Evolutionary conservation across 2,329 filamentous ascomycete genomes (phyloP).

Genomic region (Ampelomyces quisqualis): DNA sequence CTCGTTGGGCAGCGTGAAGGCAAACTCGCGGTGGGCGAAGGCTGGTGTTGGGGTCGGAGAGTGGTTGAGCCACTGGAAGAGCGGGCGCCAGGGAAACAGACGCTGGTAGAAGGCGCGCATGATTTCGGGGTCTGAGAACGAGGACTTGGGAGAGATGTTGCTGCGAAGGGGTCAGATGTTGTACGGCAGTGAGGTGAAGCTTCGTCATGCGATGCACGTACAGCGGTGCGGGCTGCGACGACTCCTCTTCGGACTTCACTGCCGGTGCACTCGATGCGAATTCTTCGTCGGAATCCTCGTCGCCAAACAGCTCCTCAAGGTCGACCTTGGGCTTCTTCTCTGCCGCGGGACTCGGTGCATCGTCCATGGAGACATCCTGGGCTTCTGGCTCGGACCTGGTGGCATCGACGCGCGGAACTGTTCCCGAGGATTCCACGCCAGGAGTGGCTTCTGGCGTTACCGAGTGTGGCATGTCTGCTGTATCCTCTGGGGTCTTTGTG

Average conservation of each 20-base stretch:
- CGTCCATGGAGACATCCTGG: slow-evolving; percentile 36
- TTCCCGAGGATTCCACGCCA: slow-evolving; percentile 39
- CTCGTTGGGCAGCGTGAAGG: slow-evolving; percentile 90
- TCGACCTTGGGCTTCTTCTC: slow-evolving; percentile 39
- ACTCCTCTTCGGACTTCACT: slow-evolving; percentile 46
- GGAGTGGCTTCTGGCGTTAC: slow-evolving; percentile 44
- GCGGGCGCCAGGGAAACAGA: slow-evolving; percentile 87
- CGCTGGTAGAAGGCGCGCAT: slow-evolving; percentile 95
- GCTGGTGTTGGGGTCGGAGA: slow-evolving; percentile 81
- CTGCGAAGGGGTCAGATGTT: slow-evolving; percentile 23
- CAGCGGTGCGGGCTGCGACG: slow-evolving; percentile 43
- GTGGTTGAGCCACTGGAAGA: slow-evolving; percentile 98
- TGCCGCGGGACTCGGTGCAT: slow-evolving; percentile 29
- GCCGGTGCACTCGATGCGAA: slow-evolving; percentile 57
- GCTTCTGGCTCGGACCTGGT: slow-evolving; percentile 31
- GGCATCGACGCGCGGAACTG: slow-evolving; percentile 44
- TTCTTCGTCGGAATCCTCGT: slow-evolving; percentile 59
- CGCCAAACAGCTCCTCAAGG: slow-evolving; percentile 62
- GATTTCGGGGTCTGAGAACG: slow-evolving; percentile 71
- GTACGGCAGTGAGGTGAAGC: slow-evolving; percentile 1
- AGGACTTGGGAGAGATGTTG: slow-evolving; percentile 45
- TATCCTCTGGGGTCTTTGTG: slow-evolving; percentile 1
- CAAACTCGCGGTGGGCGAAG: slow-evolving; percentile 92
- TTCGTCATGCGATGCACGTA: slow-evolving; percentile 33
- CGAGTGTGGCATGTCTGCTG: slow-evolving; percentile 49